Base-by-base conservation (phyloP, 140 eudicot species). In the Ambrosia hybrid region DNA sequence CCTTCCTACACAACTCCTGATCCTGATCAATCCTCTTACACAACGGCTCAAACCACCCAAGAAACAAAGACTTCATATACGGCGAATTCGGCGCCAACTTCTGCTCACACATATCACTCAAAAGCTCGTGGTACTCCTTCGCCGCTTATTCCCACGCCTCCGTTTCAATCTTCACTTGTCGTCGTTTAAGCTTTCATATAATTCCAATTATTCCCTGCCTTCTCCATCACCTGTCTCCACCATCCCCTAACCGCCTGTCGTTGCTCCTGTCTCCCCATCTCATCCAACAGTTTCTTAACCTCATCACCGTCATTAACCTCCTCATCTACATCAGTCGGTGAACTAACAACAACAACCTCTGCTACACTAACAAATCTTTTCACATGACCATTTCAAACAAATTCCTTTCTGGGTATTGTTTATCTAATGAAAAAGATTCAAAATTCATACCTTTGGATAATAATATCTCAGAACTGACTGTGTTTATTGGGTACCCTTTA, bases 1-100 rank as follows among this genome's bases (percentile, higher is more conserved):
- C 91, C 88, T 57, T 62, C 74, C 85, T 78, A 51, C 83, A 85
- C 34, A 82, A 14, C 36, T 84, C 83, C 71, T 93, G 98, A 67
- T 87, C 97, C 3, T 75, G 81, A 30, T 51, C 81, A 79, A 93
- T 90, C 84, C 75, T 85, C 77, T 67, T 76, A 38, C 86, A 51
- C 37, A 93, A 74, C 9, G 97, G 98, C 71, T 93, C 97, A 79
- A 85, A 93, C 98, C 98, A 93, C 52, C 97, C 98, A 55, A 93
- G 83, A 81, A 93, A 93, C 81, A 93, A 84, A 2, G 94, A 87
- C 83, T 90, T 93, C 86, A 93, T 80, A 73, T 87, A 90, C 3
- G 98, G 98, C 83, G 90, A 84, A 84, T 90, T 93, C 0, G 98
- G 98, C 1, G 97, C 97, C 53, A 93, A 73, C 34, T 83, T 93